Evolutionary conservation across 257 asterid genomes (phyloP).

Genomic region (Salvia hispanica): DNA sequence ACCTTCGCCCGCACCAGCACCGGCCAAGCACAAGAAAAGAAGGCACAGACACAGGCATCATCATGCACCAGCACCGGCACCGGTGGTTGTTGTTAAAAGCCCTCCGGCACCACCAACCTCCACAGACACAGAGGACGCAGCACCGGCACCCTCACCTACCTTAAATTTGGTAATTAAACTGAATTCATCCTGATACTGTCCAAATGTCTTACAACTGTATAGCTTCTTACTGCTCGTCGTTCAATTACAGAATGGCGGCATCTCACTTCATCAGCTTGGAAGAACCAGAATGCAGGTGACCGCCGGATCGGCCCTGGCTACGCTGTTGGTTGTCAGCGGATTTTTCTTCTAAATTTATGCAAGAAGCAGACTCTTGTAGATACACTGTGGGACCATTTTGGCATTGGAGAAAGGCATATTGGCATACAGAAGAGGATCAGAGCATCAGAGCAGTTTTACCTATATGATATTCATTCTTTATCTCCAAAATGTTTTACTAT

Average conservation of each 20-base stretch:
- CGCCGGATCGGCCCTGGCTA: slow-evolving; percentile 52
- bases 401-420: slow-evolving; percentile 31
- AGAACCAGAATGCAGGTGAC: slow-evolving; percentile 50
- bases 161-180: slow-evolving; percentile 58
- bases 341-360: slow-evolving; percentile 37
- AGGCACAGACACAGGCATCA: slow-evolving; percentile 54
- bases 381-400: slow-evolving; percentile 36
- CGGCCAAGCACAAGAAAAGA: slow-evolving; percentile 44
- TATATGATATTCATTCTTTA: slow-evolving; percentile 44
- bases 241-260: slow-evolving; percentile 64
- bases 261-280: slow-evolving; percentile 49
- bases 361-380: slow-evolving; percentile 37
- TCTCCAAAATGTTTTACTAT: slow-evolving; percentile 29
- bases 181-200: neutral
- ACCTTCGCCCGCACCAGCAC: slow-evolving; percentile 72
- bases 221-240: slow-evolving; percentile 29
- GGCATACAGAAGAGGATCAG: slow-evolving; percentile 65
- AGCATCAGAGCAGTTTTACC: slow-evolving; percentile 45
- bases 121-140: slow-evolving; percentile 52
- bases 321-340: slow-evolving; percentile 49
- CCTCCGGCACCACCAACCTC: slow-evolving; percentile 96
- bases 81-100: slow-evolving; percentile 51
- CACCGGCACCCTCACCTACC: slow-evolving; percentile 90
- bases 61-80: slow-evolving; percentile 94
- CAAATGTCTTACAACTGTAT: slow-evolving; percentile 22